Base-by-base conservation (phyloP, 1,139 yeast genomes). In the Zygosaccharomyces pseudobailii region DNA sequence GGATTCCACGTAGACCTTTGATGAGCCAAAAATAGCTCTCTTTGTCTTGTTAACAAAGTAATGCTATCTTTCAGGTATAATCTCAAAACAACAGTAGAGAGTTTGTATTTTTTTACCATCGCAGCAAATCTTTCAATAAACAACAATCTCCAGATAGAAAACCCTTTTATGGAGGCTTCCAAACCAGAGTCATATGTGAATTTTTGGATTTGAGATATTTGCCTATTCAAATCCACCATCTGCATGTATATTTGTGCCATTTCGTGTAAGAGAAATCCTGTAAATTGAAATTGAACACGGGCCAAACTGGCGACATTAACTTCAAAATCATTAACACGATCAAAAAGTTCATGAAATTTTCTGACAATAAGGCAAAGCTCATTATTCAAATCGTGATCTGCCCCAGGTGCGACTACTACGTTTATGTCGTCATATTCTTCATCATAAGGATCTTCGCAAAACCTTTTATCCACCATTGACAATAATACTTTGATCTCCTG, bases 271-370 rank as follows among this genome's bases (percentile, higher is more conserved):
- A 65, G 44, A 41, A 63, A 63, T 1, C 69, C 69, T 4, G 68
- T 62, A 45, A 63, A 65, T 44, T 65, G 69, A 42, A 61, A 64
- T 44, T 65, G 68, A 19, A 65, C 62, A 32, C 69, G 53, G n/a
- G 66, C 65, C 40, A 65, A 53, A 48, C 68, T 64, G 19, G 68
- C 65, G 13, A 65, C 67, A 41, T 65, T 65, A 2, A 62, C 67
- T 47, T 65, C 68, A 50, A 65, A 65, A 46, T 65, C 69, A 39
- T 61, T 59, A 4, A 63, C 57, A 13, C 65, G 57, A 40, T 64
- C 67, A 47, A 61, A 60, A 13, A 65, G 39, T 36, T 61, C 62
- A 43, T 62, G 66, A 36, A 57, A 59, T 44, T 57, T 62, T 43
- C 65, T 53, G 2, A 62, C 59, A 42, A 64, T 54, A 37, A 63